Base-by-base conservation (phyloP, 2,329 filamentous ascomycete genomes). In the Hymenoscyphus linearis region DNA sequence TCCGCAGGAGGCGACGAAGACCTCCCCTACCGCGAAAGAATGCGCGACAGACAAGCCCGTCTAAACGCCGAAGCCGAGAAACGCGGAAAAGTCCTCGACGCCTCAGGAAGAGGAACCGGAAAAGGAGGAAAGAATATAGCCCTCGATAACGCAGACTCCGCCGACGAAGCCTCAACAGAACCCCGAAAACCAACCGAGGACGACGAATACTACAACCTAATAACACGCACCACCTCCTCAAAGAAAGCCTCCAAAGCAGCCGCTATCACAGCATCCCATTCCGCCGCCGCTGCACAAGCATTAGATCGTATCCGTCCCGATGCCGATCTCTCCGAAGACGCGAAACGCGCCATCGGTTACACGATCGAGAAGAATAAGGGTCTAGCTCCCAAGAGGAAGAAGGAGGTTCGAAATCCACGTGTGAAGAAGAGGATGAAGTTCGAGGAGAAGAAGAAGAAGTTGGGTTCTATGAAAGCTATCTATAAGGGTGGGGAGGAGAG, bases 371-470 rank as follows among this genome's bases (percentile, higher is more conserved):
- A 98, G 85, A 99, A 99, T 78, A 97, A 97, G 83, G 95, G 95
- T 35, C 79, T 99, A 65, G 87, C 91, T 62, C 91, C 93, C 54
- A 88, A 89, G 76, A 83, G 93, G 66, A 96, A 89, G 82, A 98
- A 99, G 85, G 93, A 96, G 69, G 89, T 92, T 62, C 82, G 93
- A 65, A 99, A 99, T 78, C 93, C 95, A 37, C 83, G 95, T 74
- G 93, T 98, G 67, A 99, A 98, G 88, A 98, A 97, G 88, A 86
- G 91, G 77, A 91, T 91, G 85, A 92, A 91, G 85, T 99, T 86
- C 75, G 92, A 96, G 73, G 89, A 92, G 76, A 97, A 96, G 83
- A 89, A 93, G 84, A 98, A 97, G 90, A 97, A 98, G 82, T 77
- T 98, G 72, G 86, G 85, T 71, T 93, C 89, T 73, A 90, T 93